A percentile compares a stretch with the other conserved stretches of the same genome.
Evolutionary conservation across 306 rosid genomes (phyloP).

Genomic region (Oemleria cerasiformis): DNA sequence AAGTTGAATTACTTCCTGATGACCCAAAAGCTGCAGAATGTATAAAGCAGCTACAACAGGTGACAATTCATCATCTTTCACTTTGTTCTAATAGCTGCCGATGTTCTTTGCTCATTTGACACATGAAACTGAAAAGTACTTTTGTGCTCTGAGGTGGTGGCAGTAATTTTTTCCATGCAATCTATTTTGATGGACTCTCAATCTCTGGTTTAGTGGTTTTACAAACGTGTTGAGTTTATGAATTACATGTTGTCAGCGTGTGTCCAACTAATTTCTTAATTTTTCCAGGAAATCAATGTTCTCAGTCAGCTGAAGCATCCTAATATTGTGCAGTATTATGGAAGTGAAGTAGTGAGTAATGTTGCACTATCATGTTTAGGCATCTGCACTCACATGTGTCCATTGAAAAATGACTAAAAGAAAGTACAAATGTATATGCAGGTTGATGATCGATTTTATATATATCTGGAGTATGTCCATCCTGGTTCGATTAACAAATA

Average conservation of each 20-base stretch:
- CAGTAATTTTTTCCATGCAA: not conserved
- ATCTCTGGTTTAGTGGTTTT: not conserved
- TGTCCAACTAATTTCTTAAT: slow-evolving; percentile 18
- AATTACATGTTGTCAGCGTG: slow-evolving; percentile 2
- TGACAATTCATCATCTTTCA: slow-evolving; percentile 10
- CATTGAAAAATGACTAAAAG: slow-evolving; percentile 6
- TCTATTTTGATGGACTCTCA: slow-evolving; percentile 8
- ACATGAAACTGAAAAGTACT: not conserved
- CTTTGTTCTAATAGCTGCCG: not conserved
- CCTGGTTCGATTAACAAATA: slow-evolving; percentile 94
- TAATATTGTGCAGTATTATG: slow-evolving; percentile 92
- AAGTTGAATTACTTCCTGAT: slow-evolving; percentile 77
- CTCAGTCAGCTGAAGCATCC: slow-evolving; percentile 87
- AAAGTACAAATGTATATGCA: slow-evolving; percentile 31
- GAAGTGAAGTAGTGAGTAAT: slow-evolving; percentile 84
- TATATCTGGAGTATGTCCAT: slow-evolving; percentile 87
- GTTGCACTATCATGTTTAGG: slow-evolving; percentile 21
- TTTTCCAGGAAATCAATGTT: slow-evolving; percentile 80
- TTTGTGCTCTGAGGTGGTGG: not conserved
- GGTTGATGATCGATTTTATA: slow-evolving; percentile 76
- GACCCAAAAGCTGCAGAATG: slow-evolving; percentile 91
- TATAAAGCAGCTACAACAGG: slow-evolving; percentile 97
- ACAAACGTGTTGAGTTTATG: not conserved
- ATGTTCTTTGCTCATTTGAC: not conserved
- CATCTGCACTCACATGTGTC: slow-evolving; percentile 18